Evolutionary conservation across 163 green algal genomes (phyloP).

Genomic region (Prototheca cutis): DNA sequence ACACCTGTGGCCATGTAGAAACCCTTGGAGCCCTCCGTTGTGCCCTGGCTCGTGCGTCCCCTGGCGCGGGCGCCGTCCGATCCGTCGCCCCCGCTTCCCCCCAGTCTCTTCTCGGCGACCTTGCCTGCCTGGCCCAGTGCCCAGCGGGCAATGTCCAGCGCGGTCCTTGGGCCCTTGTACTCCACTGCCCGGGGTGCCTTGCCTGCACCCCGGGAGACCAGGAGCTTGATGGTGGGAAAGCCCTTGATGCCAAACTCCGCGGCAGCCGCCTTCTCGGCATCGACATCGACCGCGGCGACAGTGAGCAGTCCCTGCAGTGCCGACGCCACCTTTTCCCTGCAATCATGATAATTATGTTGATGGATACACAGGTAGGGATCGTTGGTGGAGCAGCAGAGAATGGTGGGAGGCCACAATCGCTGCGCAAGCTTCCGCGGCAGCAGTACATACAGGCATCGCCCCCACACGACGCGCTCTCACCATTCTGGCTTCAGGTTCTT

Average conservation of each 20-base stretch:
- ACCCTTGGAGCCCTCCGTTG: background rate
- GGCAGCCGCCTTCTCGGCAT: constrained; percentile 56
- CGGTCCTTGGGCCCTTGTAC: constrained; percentile 55
- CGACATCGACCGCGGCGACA: constrained; percentile 72
- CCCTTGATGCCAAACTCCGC: constrained; percentile 37
- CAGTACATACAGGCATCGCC: constrained; percentile 53
- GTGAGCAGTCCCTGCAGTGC: constrained; percentile 61
- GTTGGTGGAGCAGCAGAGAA: constrained; percentile 22
- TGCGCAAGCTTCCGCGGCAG: too few species aligned
- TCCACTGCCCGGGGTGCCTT: constrained; percentile 31
- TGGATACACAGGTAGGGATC: constrained; percentile 32
- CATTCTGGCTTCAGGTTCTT: constrained; percentile 69
- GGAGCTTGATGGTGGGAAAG: constrained; percentile 88
- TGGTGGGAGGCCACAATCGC: constrained; percentile 75
- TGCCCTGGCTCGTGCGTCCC: background rate
- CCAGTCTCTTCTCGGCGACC: constrained; percentile 49
- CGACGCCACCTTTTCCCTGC: constrained; percentile 47
- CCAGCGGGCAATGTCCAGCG: constrained; percentile 65
- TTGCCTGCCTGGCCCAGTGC: constrained; percentile 59
- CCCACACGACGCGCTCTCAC: constrained; percentile 28
- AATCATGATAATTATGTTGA: constrained; percentile 62
- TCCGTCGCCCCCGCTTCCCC: constrained; percentile 29
- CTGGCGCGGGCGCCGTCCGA: background rate
- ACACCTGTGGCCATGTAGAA: constrained; percentile 23
- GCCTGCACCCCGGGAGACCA: constrained; percentile 37